Conservation (phyloP, 140 eudicot genomes). For the Anethum foeniculum region DNA sequence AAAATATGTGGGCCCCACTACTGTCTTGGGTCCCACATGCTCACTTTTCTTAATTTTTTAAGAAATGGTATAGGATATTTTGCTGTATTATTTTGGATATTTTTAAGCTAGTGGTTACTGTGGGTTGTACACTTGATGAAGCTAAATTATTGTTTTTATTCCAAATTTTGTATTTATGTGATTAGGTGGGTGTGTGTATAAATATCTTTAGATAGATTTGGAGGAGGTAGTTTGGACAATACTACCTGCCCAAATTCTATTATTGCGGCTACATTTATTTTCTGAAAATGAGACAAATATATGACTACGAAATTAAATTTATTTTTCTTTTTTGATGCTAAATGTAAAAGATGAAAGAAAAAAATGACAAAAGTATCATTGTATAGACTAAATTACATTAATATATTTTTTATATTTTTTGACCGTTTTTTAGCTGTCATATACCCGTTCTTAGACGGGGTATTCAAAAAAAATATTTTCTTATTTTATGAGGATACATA, state of each 20-base stretch:
- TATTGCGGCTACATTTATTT: not conserved
- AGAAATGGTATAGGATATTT: not conserved
- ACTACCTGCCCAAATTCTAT: not conserved
- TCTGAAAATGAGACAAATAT: not conserved
- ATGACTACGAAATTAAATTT: no score
- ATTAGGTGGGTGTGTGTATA: not conserved
- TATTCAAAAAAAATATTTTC: no score
- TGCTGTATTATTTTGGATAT: not conserved
- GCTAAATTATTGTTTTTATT: not conserved
- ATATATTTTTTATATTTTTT: no score
- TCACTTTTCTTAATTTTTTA: not conserved
- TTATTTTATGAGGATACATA: no score
- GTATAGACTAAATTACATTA: no score
- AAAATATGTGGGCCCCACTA: slow-evolving; percentile 35
- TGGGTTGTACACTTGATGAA: not conserved
- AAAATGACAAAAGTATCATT: no score
- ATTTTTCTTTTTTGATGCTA: no score
- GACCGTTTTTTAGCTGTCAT: no score
- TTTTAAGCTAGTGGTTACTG: not conserved
- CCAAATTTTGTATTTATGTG: not conserved
- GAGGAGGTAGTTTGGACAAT: not conserved
- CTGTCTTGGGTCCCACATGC: slow-evolving; percentile 11
- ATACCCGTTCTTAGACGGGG: no score
- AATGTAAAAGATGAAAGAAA: no score
- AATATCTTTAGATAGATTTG: not conserved